phyloP scores from a whole-genome alignment of 352 stramenopile species.

The Pythium rhizo-oryzae region DNA sequence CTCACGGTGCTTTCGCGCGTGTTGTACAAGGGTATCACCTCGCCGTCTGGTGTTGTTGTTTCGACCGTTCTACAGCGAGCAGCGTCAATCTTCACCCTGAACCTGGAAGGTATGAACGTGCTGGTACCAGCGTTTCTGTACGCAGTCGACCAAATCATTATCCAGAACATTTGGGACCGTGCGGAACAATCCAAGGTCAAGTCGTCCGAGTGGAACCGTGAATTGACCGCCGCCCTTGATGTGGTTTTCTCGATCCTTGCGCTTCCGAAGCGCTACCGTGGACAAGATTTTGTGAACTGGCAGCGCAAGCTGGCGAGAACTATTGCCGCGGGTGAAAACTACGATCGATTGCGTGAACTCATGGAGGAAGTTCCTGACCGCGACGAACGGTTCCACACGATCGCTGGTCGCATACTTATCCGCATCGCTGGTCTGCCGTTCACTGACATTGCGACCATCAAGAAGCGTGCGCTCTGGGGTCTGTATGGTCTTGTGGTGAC shows the following conservation, averaged over 20 bases:
- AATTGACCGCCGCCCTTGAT: conserved; percentile 74
- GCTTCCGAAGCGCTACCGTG: conserved; percentile 72
- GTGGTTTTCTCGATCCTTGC: conserved; percentile 79
- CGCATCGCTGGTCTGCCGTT: conserved; percentile 78
- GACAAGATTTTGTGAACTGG: conserved; percentile 82
- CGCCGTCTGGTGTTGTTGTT: conserved; percentile 68
- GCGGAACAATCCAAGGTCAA: conserved; percentile 71
- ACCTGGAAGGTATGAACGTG: conserved; percentile 76
- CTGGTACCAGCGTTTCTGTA: conserved; percentile 83
- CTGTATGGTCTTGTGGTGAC: conserved; percentile 78
- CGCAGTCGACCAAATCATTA: conserved; percentile 82
- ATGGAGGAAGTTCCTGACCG: conserved; percentile 74
- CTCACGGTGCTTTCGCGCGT: conserved; percentile 65
- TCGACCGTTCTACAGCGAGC: conserved; percentile 81
- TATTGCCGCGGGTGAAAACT: conserved; percentile 17
- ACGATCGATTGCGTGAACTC: conserved; percentile 48
- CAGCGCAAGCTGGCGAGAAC: conserved; percentile 59
- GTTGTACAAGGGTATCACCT: conserved; percentile 80
- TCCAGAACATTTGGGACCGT: conserved; percentile 76
- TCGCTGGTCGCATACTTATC: conserved; percentile 70
- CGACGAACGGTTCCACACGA: conserved; percentile 68
- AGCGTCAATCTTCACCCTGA: conserved; percentile 76
- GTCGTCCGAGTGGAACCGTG: conserved; percentile 80
- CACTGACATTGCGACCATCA: conserved; percentile 74
- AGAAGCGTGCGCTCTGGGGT: conserved; percentile 81